These are phyloP conservation scores for Coccinonectria pachysandricola DNA, from an alignment of 2,329 filamentous ascomycete species.

Conservation along the genomic window DNA sequence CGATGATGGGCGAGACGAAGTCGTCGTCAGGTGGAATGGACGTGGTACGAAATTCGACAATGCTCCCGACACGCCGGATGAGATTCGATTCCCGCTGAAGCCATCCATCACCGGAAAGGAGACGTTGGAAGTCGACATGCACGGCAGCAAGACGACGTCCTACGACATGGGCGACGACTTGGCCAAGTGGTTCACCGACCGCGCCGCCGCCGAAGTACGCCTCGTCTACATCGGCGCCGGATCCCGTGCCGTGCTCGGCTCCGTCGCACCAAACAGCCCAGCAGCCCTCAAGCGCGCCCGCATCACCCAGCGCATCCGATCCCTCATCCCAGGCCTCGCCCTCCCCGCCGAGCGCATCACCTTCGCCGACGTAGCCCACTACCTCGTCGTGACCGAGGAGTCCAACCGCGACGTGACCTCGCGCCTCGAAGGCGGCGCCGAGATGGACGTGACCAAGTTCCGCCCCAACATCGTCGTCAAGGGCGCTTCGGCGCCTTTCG, in stretches of 20 bases:
- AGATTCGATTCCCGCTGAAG: conserved; percentile 8
- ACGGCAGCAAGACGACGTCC: conserved; percentile 9
- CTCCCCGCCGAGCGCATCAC: conserved; percentile 6
- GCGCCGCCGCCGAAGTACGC: conserved; percentile 7
- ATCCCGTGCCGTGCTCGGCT: conserved; percentile 14
- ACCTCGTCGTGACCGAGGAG: conserved; percentile 16
- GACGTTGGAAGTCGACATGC: conserved; percentile 6
- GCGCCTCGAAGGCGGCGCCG: conserved; percentile 2
- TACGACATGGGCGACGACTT: conserved; percentile 15
- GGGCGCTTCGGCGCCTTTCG: conserved; percentile 9
- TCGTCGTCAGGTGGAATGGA: conserved; percentile 6
- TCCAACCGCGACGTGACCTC: conserved; percentile 13
- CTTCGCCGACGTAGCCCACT: conserved; percentile 15
- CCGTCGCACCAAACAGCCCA: conserved; percentile 14
- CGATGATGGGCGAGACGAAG: background rate
- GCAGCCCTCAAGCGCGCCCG: conserved; percentile 6
- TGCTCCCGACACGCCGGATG: background rate
- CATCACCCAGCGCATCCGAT: conserved; percentile 1
- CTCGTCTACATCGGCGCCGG: conserved; percentile 13
- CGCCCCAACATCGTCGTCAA: conserved; percentile 15
- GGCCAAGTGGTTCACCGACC: conserved; percentile 12
- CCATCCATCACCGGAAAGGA: conserved; percentile 1
- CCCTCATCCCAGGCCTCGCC: conserved; percentile 3
- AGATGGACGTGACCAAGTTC: conserved; percentile 16
- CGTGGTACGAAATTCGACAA: conserved; percentile 3